phyloP scores from a whole-genome alignment of 2,329 filamentous ascomycete genomes.

The Lasiodiplodia sp. region DNA sequence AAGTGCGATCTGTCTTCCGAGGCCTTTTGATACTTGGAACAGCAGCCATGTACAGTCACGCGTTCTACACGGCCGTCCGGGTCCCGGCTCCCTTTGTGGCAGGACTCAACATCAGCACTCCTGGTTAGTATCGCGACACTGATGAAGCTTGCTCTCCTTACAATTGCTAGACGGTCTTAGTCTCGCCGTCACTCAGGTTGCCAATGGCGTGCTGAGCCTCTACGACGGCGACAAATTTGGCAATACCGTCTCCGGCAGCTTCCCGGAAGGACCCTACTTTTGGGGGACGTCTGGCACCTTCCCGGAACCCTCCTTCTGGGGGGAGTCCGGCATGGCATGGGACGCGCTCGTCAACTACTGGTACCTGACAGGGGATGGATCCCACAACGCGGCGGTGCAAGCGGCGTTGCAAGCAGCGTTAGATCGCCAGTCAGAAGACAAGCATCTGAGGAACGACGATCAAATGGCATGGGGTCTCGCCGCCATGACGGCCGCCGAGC shows the following conservation, averaged over 20 bases:
- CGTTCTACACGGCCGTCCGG: no score
- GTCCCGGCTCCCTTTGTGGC: no score
- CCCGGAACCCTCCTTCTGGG: constrained; percentile 54
- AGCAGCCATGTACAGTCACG: no score
- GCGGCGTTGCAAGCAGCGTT: constrained; percentile 53
- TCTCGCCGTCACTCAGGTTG: constrained; percentile 2
- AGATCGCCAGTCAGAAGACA: constrained; percentile 61
- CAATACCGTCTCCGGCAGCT: constrained; percentile 51
- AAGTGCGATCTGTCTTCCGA: no score
- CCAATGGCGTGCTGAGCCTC: constrained; percentile 1
- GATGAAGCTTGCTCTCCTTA: no score
- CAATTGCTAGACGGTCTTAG: background rate
- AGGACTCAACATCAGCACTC: no score
- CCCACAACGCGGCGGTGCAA: constrained; percentile 51
- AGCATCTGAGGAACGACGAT: no score
- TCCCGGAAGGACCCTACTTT: constrained; percentile 48
- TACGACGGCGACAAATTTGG: constrained; percentile 52
- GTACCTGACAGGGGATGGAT: constrained; percentile 54
- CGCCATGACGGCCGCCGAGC: constrained; percentile 73
- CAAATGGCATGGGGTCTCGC: constrained; percentile 77
- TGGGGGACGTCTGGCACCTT: constrained; percentile 42
- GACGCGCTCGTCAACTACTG: constrained; percentile 54
- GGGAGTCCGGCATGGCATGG: constrained; percentile 53
- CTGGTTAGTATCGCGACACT: no score
- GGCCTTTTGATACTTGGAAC: no score